Percentiles rank a stretch among this genome's conserved stretches.
These are phyloP conservation scores for Coemansia sp. DNA, from an alignment of 192 early-diverging fungal genomes.

Conservation along the genomic window DNA sequence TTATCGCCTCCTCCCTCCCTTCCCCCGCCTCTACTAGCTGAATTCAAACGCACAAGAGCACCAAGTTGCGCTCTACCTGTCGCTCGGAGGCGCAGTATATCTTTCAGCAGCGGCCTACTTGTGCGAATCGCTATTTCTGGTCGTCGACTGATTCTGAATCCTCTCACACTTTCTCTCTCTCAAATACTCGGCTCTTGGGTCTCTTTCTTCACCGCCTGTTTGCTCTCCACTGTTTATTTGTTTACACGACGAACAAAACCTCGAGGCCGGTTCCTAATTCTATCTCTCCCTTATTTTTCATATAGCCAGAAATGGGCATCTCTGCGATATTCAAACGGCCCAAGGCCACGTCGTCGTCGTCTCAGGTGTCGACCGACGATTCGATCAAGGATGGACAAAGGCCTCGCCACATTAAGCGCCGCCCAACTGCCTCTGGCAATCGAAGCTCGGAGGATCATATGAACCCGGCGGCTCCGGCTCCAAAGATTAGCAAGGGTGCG, in stretches of 20 bases:
- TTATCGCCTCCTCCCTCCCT: not conserved
- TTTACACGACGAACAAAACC: not conserved
- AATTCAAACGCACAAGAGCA: not conserved
- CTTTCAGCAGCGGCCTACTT: not conserved
- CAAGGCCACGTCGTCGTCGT: constrained; percentile 21
- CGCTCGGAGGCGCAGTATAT: constrained; percentile 6
- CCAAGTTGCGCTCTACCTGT: constrained; percentile 9
- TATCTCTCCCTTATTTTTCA: not conserved
- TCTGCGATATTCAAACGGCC: constrained; percentile 53
- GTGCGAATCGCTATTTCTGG: not conserved
- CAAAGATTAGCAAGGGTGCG: constrained; percentile 1
- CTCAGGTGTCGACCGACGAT: not conserved
- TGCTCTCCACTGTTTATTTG: constrained; percentile 10
- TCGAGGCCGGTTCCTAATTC: not conserved
- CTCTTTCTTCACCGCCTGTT: not conserved
- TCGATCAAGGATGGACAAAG: constrained; percentile 11
- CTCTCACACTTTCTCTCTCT: not conserved
- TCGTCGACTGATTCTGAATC: not conserved
- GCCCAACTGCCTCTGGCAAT: constrained; percentile 22
- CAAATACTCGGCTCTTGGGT: not conserved
- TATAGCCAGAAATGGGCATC: constrained; percentile 40
- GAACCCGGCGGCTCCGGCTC: not conserved
- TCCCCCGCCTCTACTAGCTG: not conserved
- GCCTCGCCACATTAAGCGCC: constrained; percentile 28
- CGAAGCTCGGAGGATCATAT: constrained; percentile 4